These are phyloP conservation scores for Cyamopsis tetragonoloba DNA, from an alignment of 306 rosid genomes.

Conservation along the genomic window DNA sequence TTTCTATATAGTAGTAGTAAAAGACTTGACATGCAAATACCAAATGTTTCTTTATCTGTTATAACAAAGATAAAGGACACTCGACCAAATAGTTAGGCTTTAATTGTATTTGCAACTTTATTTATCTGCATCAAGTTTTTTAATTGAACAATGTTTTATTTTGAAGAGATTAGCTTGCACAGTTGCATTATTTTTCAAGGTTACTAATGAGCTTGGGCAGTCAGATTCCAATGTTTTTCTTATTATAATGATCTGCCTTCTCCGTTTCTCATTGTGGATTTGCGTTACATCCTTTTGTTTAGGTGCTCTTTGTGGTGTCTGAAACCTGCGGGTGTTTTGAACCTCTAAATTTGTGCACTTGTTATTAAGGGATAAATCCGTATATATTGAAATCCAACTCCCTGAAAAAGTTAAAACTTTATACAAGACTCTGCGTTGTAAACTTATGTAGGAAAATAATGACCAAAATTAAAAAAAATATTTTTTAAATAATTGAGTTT, in stretches of 20 bases:
- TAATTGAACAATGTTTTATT: slow-evolving; percentile 4
- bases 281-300: slow-evolving; percentile 21
- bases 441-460: slow-evolving; percentile 9
- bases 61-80: slow-evolving; percentile 12
- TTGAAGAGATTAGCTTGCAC: slow-evolving; percentile 25
- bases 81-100: neutral
- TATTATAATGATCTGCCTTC: slow-evolving; percentile 12
- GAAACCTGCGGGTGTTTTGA: slow-evolving; percentile 24
- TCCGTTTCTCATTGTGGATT: slow-evolving; percentile 27
- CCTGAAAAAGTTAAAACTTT: slow-evolving; percentile 37
- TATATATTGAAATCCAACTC: slow-evolving; percentile 26
- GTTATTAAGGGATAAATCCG: slow-evolving; percentile 29
- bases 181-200: slow-evolving; percentile 10
- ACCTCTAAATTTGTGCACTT: slow-evolving; percentile 28
- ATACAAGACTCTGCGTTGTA: slow-evolving; percentile 25
- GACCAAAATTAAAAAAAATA: neutral
- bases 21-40: slow-evolving; percentile 10
- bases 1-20: slow-evolving; percentile 17
- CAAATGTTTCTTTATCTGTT: slow-evolving; percentile 17
- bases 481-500: neutral
- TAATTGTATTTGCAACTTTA: slow-evolving; percentile 13
- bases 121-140: slow-evolving; percentile 13
- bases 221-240: slow-evolving; percentile 11
- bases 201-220: slow-evolving; percentile 16
- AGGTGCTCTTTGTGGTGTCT: slow-evolving; percentile 26